These are phyloP conservation scores for Epicoccum nigrum DNA, from an alignment of 2,329 filamentous ascomycete species.

Conservation along the genomic window DNA sequence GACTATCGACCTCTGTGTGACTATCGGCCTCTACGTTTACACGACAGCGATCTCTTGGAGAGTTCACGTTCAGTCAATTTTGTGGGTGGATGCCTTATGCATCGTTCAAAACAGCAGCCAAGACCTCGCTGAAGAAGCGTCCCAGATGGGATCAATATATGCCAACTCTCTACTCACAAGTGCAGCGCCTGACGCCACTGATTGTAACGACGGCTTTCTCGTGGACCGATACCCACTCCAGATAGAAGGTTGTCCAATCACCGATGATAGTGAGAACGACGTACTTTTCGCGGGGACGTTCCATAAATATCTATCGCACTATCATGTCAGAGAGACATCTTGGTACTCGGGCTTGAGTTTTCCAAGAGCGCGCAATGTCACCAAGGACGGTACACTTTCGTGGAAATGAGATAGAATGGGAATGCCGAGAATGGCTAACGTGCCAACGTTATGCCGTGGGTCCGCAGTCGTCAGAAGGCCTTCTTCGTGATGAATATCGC, in stretches of 20 bases:
- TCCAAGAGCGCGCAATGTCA: background rate
- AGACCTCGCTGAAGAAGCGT: background rate
- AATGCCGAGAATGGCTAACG: background rate
- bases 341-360: background rate
- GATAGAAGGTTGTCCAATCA: background rate
- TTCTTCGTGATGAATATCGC: too few relatives aligned
- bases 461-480: background rate
- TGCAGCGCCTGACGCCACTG: background rate
- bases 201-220: background rate
- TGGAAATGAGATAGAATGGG: background rate
- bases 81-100: background rate
- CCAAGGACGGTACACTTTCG: background rate
- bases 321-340: background rate
- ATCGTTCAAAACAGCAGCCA: background rate
- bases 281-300: background rate
- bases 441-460: background rate
- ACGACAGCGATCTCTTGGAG: background rate
- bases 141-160: conserved; percentile 1
- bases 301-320: background rate
- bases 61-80: too few relatives aligned
- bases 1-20: too few relatives aligned
- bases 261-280: background rate
- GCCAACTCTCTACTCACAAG: background rate
- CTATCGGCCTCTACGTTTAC: background rate
- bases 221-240: background rate